Base-by-base conservation (phyloP, 192 early-diverging fungal species). In the Geranomyces variabilis region DNA sequence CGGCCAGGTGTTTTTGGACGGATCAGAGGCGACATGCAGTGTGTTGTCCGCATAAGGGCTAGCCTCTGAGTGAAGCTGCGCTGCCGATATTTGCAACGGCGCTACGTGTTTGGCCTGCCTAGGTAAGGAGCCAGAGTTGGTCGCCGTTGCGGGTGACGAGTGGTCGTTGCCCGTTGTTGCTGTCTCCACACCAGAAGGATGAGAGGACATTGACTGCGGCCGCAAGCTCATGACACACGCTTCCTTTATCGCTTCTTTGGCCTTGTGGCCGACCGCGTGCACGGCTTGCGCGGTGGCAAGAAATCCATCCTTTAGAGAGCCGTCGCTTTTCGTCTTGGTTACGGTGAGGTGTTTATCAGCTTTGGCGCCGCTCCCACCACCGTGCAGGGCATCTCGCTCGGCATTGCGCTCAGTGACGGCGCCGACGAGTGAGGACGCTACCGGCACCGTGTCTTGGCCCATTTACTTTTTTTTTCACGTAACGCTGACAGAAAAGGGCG, bases 241-340 rank as follows among this genome's bases (percentile, higher is more conserved):
- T 5, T 60, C 58, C 17, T 31, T 60, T 7, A 66, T 28, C 30
- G 66, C 33, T 8, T 68, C 66, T 56, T 68, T 68, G 24, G 36
- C 46, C 13, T 49, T 49, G 66, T 68, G 66, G 15, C 47, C 66
- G 21, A 34, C 47, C 2, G 22, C 66, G 14, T 49, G 51, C 22
- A 68, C 66, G 26, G 66, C 66, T 10, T 68, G 66, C 12, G 66
- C 66, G 0, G 66, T 68, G 28, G 66, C 66, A 46, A 36, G 21
- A 22, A 68, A 24, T 15, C 66, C 66, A 22, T 56, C 66, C 4
- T 56, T 68, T 17, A 68, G 26, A 8, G 66, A 51, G 21, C 47
- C 33, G 22, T 68, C 66, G 34, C 66, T 68, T 29, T 48, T 24
- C 8, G 7, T 48, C 66, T 56, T 68, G 5, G 17, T 12, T 1